Base-by-base conservation (phyloP, 257 asterid genomes). In the Penstemon newberryi region DNA sequence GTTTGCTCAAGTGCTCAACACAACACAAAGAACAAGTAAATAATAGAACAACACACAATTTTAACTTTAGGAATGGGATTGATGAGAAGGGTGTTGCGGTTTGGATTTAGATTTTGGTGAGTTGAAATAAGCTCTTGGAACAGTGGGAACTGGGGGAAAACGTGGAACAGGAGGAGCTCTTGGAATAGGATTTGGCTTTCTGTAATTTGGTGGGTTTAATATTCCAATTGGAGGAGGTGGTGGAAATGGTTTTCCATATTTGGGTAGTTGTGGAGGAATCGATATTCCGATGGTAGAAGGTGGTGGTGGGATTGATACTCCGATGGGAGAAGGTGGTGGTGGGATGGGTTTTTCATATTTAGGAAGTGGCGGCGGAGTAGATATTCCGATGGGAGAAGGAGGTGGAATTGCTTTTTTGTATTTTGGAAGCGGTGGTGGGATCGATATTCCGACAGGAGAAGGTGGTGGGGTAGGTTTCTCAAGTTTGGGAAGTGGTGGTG, bases 151-250 rank as follows among this genome's bases (percentile, higher is more conserved):
- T n/a, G 76, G 74, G 5, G 94, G 87, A 10, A 87, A 84, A 56
- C 10, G 44, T 43, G 96, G 96, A 58, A 85, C 79, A 8, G 88
- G 87, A 2, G 92, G 88, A 40, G 86, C 85, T 70, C 76, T 77
- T 5, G 95, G 90, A 76, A 86, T 72, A 36, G 77, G 79, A 57
- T 40, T 56, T 13, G 73, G 72, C 70, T 63, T 60, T 38, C 75
- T 13, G 33, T 44, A 38, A n/a, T 13, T 33, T 3, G 79, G 84
- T 33, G 86, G 70, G 46, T 40, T 54, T 41, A 58, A 62, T 33
- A 37, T 8, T 39, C 40, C 50, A 39, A 4, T 42, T 3, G 73
- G 58, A 18, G 71, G 61, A 41, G 71, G 45, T 46, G 78, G 64
- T 5, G 86, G 71, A 38, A 56, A 50, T 77, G 66, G 44, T 18